Evolutionary conservation across 2,329 filamentous ascomycete genomes (phyloP).

Genomic region (Mariannaea sp.): DNA sequence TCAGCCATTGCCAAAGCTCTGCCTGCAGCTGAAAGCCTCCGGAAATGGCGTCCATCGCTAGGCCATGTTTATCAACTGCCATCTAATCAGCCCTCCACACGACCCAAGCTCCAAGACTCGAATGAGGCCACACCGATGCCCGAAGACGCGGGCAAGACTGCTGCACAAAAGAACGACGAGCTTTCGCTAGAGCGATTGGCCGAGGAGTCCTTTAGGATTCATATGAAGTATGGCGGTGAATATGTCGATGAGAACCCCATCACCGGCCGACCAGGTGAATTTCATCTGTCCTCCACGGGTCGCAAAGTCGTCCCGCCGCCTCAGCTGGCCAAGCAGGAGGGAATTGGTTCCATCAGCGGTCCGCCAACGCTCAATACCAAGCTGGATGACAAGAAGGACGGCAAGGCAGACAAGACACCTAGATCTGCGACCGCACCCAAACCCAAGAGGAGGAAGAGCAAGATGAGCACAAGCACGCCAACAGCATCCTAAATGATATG

Average conservation of each 20-base stretch:
- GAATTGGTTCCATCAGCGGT: slow-evolving; percentile 44
- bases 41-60: slow-evolving; percentile 59
- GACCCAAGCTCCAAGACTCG: slow-evolving; percentile 44
- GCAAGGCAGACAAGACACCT: slow-evolving; percentile 51
- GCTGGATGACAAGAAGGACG: slow-evolving; percentile 52
- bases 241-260: slow-evolving; percentile 73
- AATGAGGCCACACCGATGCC: slow-evolving; percentile 56
- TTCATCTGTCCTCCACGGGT: slow-evolving; percentile 66
- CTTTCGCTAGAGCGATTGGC: slow-evolving; percentile 53
- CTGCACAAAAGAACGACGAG: slow-evolving; percentile 46
- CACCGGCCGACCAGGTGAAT: slow-evolving; percentile 67
- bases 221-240: slow-evolving; percentile 64
- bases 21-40: slow-evolving; percentile 54
- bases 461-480: slow-evolving; percentile 46
- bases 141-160: slow-evolving; percentile 41
- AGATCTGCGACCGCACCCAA: slow-evolving; percentile 50
- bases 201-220: slow-evolving; percentile 62
- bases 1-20: slow-evolving; percentile 59
- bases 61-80: slow-evolving; percentile 58
- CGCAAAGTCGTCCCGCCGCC: slow-evolving; percentile 50
- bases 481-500: slow-evolving; percentile 36
- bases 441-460: slow-evolving; percentile 55
- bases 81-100: slow-evolving; percentile 33
- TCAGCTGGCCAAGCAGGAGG: slow-evolving; percentile 38
- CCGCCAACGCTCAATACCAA: slow-evolving; percentile 50